Evolutionary conservation across 1,284 basidiomycete genomes (phyloP), one percentile per base, ranked within the genome.

Genomic region (Cutaneotrichosporon mucoides): DNA sequence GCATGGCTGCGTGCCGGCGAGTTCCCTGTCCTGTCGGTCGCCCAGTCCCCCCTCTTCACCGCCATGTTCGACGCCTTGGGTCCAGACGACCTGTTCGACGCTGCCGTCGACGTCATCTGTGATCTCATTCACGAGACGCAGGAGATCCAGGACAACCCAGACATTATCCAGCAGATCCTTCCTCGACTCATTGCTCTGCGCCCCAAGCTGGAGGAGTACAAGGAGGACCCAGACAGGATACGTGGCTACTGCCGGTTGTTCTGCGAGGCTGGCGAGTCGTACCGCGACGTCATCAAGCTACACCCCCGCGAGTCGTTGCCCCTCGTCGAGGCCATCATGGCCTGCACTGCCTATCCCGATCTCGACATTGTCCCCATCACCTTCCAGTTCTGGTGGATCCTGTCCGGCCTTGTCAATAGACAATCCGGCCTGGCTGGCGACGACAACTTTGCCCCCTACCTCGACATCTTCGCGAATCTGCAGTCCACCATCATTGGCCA

Each of bases 71-170:
- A 90, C 61, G 89, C 93, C 4, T 82, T 99, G 16, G 83, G 83
- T 9, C 88, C 88, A 2, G 90, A 96, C 36, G 83, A 86, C 50
- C 83, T 99, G 9, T 99, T 99, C 72, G 96, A 99, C 71, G 78
- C 88, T 2, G 93, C 92, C 0, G 91, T 95, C 44, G 90, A 97
- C 66, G 87, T 91, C 46, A 83, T 98, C 56, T 95, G 92, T 77
- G 93, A 97, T 73, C 80, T 98, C 66, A 94, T 99, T 61, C 93
- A 98, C 77, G 96, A 99, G 76, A 99, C 96, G 0, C 95, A 98
- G 78, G 96, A 99, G 77, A 84, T 97, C 34, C 88, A 96, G 64
- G 95, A 99, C 52, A 95, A 94, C 73, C 89, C 94, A 85, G 79
- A 84, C 12, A 85, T 90, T 64, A 93, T 99, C 66, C 84, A 96